These are phyloP conservation scores for Lantana camara DNA, from an alignment of 257 asterid species.

Conservation along the genomic window DNA sequence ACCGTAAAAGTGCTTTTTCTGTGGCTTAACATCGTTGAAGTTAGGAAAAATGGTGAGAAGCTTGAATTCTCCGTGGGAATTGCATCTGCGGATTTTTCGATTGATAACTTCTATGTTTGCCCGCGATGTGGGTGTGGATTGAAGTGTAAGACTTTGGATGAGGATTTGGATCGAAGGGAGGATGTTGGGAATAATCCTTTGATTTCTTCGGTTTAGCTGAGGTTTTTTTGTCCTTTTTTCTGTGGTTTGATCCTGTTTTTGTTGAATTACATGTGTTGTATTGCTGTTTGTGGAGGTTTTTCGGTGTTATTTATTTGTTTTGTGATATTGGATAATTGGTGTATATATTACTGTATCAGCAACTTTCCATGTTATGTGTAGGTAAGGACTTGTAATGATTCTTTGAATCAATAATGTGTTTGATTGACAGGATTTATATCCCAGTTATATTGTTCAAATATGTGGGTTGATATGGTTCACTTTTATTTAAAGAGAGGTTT, in stretches of 20 bases:
- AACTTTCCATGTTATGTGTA: background rate
- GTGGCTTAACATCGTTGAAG: constrained; percentile 82
- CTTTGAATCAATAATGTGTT: background rate
- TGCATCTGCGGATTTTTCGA: constrained; percentile 65
- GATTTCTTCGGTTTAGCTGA: constrained; percentile 27
- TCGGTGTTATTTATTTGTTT: background rate
- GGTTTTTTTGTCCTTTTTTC: constrained; percentile 1
- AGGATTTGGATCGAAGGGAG: constrained; percentile 8
- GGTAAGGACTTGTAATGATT: background rate
- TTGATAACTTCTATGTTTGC: constrained; percentile 52
- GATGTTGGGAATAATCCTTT: constrained; percentile 1
- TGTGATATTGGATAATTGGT: background rate
- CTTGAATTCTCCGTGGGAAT: constrained; percentile 80
- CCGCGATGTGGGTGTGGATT: constrained; percentile 93
- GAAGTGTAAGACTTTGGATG: constrained; percentile 44
- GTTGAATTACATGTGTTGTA: background rate
- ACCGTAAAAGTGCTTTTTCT: constrained; percentile 67
- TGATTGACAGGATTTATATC: too few species aligned
- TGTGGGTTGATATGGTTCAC: too few species aligned
- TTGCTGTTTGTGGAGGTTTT: background rate
- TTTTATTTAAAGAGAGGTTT: too few species aligned
- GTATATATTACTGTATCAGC: background rate
- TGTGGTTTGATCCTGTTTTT: background rate
- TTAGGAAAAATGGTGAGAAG: constrained; percentile 46
- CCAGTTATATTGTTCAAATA: too few species aligned